Evolutionary conservation across 148 eudicot genomes (phyloP).

Genomic region (Cornus florida): DNA sequence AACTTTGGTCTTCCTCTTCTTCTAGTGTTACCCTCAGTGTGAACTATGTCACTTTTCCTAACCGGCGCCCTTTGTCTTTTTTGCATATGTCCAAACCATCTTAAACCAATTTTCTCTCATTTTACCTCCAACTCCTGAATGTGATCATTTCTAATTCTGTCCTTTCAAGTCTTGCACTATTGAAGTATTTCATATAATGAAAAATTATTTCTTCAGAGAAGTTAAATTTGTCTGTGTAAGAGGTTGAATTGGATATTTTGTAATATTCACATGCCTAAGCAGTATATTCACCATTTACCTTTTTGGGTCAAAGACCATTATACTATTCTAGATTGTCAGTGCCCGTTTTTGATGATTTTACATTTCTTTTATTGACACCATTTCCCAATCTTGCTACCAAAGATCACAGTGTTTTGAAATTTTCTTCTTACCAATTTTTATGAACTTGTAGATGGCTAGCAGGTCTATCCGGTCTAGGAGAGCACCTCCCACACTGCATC

Average conservation of each 20-base stretch:
- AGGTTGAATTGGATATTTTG: neutral
- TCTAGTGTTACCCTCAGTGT: too few species aligned
- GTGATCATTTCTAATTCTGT: too few species aligned
- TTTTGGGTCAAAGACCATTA: neutral
- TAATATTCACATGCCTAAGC: neutral
- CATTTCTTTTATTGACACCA: neutral
- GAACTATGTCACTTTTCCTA: too few species aligned
- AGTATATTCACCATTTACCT: neutral
- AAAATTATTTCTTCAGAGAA: neutral
- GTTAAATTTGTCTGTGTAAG: neutral
- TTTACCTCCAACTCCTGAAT: too few species aligned
- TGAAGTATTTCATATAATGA: too few species aligned
- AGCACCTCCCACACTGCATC: slow-evolving; percentile 33
- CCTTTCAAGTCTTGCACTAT: too few species aligned
- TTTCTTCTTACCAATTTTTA: slow-evolving; percentile 1
- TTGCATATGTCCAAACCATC: too few species aligned
- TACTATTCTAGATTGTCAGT: neutral
- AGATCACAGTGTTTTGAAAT: neutral
- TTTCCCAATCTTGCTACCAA: neutral
- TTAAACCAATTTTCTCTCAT: too few species aligned
- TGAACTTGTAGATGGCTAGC: slow-evolving; percentile 47
- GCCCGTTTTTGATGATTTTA: neutral
- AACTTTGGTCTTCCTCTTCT: too few species aligned
- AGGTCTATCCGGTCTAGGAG: slow-evolving; percentile 54
- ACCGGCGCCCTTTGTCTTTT: too few species aligned